phyloP scores from a whole-genome alignment of 108 stramenopile species.

The Parmales sp. region DNA sequence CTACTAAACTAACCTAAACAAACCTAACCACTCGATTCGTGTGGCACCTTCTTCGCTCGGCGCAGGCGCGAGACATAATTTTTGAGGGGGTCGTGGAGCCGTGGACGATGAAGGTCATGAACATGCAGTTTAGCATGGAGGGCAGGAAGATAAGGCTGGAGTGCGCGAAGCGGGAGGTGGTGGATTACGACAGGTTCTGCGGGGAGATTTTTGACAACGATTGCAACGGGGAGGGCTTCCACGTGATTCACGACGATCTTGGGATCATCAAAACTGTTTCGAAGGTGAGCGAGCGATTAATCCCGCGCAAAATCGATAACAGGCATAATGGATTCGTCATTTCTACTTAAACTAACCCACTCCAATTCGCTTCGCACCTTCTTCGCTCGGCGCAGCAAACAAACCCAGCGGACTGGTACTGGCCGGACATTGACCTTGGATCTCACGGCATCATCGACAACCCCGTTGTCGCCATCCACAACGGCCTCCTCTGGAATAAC shows the following conservation, averaged over 20 bases:
- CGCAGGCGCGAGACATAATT: neutral
- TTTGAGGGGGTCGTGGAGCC: neutral
- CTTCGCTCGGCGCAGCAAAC: too few relatives aligned
- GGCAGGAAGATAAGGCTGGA: neutral
- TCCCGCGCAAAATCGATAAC: too few relatives aligned
- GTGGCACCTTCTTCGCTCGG: too few relatives aligned
- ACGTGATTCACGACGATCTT: neutral
- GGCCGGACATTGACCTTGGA: neutral
- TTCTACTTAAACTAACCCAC: too few relatives aligned
- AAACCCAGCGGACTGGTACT: neutral
- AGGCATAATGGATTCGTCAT: too few relatives aligned
- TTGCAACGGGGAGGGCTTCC: neutral
- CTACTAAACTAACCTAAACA: too few relatives aligned
- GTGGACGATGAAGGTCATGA: neutral
- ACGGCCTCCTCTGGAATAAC: neutral
- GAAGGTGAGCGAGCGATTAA: too few relatives aligned
- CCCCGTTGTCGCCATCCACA: neutral
- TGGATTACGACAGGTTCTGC: neutral
- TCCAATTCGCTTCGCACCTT: too few relatives aligned
- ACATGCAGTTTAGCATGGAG: neutral
- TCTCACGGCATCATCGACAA: neutral
- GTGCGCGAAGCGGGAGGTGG: neutral
- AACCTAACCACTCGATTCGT: too few relatives aligned
- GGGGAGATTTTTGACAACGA: neutral
- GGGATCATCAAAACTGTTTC: neutral